A percentile compares a stretch with the other conserved stretches of the same genome.
phyloP scores from a whole-genome alignment of 2,329 filamentous ascomycete genomes.

The Exophiala mesophila region DNA sequence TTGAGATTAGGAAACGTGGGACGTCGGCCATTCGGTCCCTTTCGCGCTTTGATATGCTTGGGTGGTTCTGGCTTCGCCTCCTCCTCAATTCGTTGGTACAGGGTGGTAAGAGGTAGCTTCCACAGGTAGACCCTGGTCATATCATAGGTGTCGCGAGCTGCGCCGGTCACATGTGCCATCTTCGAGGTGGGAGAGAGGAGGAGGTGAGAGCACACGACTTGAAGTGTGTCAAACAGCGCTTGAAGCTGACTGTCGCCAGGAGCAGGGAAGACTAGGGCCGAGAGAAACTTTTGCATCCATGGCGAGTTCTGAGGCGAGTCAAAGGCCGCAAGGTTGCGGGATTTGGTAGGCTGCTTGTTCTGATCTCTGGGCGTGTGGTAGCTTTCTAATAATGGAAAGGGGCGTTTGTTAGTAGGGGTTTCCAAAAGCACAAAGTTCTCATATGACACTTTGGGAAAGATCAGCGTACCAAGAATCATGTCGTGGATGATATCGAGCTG shows the following conservation, averaged over 20 bases:
- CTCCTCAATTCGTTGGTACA: slow-evolving; percentile 23
- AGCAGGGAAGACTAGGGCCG: slow-evolving; percentile 15
- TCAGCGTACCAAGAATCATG: slow-evolving; percentile 25
- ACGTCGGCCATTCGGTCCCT: not conserved
- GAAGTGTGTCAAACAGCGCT: slow-evolving; percentile 25
- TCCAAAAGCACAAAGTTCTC: too few species aligned
- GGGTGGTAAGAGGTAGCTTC: slow-evolving; percentile 23
- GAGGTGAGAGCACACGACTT: slow-evolving; percentile 32
- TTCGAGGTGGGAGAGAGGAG: slow-evolving; percentile 23
- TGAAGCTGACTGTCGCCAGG: slow-evolving; percentile 11
- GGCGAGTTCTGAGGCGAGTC: slow-evolving; percentile 16
- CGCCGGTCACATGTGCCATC: slow-evolving; percentile 12
- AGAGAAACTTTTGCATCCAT: slow-evolving; percentile 23
- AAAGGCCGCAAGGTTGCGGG: slow-evolving; percentile 23
- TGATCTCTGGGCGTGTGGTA: too few species aligned
- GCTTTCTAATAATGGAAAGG: too few species aligned
- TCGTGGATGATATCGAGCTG: slow-evolving; percentile 28
- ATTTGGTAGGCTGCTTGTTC: slow-evolving; percentile 15
- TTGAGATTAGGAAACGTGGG: slow-evolving; percentile 10
- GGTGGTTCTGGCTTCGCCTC: not conserved
- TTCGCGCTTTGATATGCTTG: slow-evolving; percentile 18
- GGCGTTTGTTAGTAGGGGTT: too few species aligned
- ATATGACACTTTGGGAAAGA: not conserved
- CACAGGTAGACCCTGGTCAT: slow-evolving; percentile 28
- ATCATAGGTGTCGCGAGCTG: slow-evolving; percentile 23